phyloP scores from a whole-genome alignment of 257 asterid genomes.

The Nicotiana attenuata region DNA sequence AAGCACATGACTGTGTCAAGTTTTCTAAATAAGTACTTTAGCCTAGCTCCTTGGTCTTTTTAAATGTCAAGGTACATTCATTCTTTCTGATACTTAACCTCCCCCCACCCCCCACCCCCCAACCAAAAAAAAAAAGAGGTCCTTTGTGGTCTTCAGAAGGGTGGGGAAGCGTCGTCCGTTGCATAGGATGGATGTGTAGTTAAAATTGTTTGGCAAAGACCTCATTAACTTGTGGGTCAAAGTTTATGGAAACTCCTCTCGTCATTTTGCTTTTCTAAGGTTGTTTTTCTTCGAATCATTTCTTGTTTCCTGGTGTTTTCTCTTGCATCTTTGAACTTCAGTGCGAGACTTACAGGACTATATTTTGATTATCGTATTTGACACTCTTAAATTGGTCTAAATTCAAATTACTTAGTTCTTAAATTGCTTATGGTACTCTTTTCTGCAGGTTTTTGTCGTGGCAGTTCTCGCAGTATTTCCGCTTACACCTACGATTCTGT shows the following conservation, averaged over 20 bases:
- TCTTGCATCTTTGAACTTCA: not conserved
- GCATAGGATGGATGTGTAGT: not conserved
- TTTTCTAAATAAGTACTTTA: not conserved
- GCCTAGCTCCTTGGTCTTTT: not conserved
- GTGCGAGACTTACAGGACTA: not conserved
- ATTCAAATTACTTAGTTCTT: not conserved
- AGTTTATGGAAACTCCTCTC: not conserved
- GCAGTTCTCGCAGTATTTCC: slow-evolving; percentile 80
- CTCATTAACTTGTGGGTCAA: not conserved
- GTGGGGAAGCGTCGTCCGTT: not conserved
- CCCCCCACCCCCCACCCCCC: not conserved
- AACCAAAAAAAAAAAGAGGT: not conserved
- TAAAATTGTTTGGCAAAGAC: not conserved
- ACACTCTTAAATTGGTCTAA: not conserved
- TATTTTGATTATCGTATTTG: not conserved
- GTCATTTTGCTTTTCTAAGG: not conserved
- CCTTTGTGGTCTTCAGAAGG: not conserved
- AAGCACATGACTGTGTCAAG: not conserved
- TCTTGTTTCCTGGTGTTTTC: not conserved
- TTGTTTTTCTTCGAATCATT: not conserved
- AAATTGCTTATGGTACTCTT: not conserved
- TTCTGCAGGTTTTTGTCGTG: slow-evolving; percentile 64
- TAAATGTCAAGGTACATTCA: slow-evolving; percentile 1
- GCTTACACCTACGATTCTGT: slow-evolving; percentile 60
- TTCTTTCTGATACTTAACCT: not conserved